Evolutionary conservation across 2,329 filamentous ascomycete species (phyloP), one percentile per base, ranked within the genome.

Genomic region (Seiridium cupressi): DNA sequence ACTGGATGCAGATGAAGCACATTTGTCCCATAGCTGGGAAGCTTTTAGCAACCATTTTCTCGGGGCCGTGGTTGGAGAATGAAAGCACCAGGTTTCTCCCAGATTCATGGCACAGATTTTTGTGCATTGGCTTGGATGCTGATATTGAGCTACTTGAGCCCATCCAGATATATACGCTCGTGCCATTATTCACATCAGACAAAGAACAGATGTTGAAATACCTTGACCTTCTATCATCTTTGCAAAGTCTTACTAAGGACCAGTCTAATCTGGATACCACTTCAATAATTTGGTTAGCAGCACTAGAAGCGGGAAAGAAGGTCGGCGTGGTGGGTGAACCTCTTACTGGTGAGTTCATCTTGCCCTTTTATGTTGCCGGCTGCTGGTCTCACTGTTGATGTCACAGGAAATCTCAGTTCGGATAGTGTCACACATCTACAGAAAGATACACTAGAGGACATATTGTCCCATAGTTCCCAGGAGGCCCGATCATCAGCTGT

Each of bases 401-500:
- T 26, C 18, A 26, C 18, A 26, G 18, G 18, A 26, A 26, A 26
- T 26, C 18, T 26, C 18, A 26, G 2, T 26, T 26, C 70, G 5
- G 64, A 58, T 31, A 46, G 55, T 10, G 38, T 69, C 32, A 68
- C 75, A 8, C 65, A 71, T 1, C 69, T 84, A 40, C 73, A 77
- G 58, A 74, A 76, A 59, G 63, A 72, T 10, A 73, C 83, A 2
- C 72, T 89, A 6, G 81, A 84, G 44, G 74, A 70, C 40, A 79
- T 89, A 3, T 72, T 89, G 36, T 76, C 77, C 3, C 81, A 85
- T 74, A 80, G 80, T 47, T 85, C 85, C 67, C 78, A 86, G 66
- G 80, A 86, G 63, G 88, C 94, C 57, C 87, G 93, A 35, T 84
- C 93, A 32, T 85, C 93, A n/a, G 91, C 91, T 0, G 82, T 97